A percentile compares a stretch with the other conserved stretches of the same genome.
These are phyloP conservation scores for Pleurotus citrinopileatus DNA, from an alignment of 768 basidiomycete species.

Conservation along the genomic window DNA sequence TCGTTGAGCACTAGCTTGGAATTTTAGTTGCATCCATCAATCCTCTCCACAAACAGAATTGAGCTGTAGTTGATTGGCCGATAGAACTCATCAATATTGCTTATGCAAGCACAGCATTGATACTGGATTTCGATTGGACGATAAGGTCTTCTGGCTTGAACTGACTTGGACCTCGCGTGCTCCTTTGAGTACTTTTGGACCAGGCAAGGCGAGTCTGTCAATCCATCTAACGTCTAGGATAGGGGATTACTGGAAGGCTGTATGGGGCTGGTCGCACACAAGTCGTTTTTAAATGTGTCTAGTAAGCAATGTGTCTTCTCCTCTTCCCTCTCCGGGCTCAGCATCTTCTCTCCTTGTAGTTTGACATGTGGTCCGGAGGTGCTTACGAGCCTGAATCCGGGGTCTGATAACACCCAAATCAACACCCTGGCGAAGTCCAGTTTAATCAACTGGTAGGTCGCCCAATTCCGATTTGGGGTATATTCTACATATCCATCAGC, in stretches of 20 bases:
- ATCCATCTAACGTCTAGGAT: too few species aligned
- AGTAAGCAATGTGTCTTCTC: too few species aligned
- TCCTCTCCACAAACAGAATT: background rate
- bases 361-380: background rate
- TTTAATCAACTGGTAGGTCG: background rate
- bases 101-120: background rate
- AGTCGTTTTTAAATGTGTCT: background rate
- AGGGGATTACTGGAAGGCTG: too few species aligned
- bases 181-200: background rate
- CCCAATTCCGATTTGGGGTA: background rate
- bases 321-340: too few species aligned
- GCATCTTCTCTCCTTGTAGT: background rate
- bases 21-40: background rate
- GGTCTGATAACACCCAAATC: slow-evolving; percentile 1
- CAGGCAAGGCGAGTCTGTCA: background rate
- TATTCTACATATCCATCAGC: slow-evolving; percentile 2
- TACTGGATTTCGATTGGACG: slow-evolving; percentile 6
- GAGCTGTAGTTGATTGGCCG: background rate
- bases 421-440: background rate
- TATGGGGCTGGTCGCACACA: background rate
- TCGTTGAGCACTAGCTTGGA: slow-evolving; percentile 6
- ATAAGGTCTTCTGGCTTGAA: background rate
- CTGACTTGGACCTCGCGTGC: background rate
- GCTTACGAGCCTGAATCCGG: slow-evolving; percentile 1
- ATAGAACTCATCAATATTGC: background rate